These are phyloP conservation scores for Fusarium camptoceras DNA, from an alignment of 2,329 filamentous ascomycete species.

Conservation along the genomic window DNA sequence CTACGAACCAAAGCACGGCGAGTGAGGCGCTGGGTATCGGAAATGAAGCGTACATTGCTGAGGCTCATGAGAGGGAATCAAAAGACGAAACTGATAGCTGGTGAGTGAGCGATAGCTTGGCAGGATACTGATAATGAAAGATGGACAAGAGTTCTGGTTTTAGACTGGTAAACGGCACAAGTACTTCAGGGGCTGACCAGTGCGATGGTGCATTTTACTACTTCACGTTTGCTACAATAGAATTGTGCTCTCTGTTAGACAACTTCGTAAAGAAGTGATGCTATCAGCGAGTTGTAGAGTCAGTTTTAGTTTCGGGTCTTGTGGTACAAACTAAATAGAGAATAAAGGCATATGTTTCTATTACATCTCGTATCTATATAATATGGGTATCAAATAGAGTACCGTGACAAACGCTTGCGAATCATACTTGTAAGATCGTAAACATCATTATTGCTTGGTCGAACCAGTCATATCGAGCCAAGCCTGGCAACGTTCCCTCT, in stretches of 20 bases:
- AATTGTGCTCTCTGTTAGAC: constrained; percentile 16
- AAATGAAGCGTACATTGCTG: constrained; percentile 50
- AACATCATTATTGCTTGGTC: constrained; percentile 41
- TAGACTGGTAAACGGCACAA: not conserved
- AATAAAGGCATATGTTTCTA: not conserved
- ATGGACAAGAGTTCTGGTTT: not conserved
- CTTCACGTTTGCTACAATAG: constrained; percentile 6
- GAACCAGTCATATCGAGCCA: constrained; percentile 55
- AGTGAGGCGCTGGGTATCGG: constrained; percentile 52
- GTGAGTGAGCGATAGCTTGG: constrained; percentile 11
- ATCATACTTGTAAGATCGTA: constrained; percentile 1
- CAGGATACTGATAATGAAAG: not conserved
- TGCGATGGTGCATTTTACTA: not conserved
- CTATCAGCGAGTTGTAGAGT: constrained; percentile 1
- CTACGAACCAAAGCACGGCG: constrained; percentile 42
- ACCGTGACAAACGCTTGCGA: not conserved
- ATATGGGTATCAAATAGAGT: constrained; percentile 34
- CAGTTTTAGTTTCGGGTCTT: not conserved
- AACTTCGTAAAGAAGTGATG: constrained; percentile 13
- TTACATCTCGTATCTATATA: constrained; percentile 4
- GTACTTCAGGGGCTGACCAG: not conserved
- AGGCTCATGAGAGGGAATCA: constrained; percentile 50
- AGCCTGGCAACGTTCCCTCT: constrained; percentile 55
- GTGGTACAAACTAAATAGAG: not conserved
- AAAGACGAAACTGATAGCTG: constrained; percentile 48